These are phyloP conservation scores for Carnegiea gigantea DNA, from an alignment of 179 eudicot species.

Conservation along the genomic window DNA sequence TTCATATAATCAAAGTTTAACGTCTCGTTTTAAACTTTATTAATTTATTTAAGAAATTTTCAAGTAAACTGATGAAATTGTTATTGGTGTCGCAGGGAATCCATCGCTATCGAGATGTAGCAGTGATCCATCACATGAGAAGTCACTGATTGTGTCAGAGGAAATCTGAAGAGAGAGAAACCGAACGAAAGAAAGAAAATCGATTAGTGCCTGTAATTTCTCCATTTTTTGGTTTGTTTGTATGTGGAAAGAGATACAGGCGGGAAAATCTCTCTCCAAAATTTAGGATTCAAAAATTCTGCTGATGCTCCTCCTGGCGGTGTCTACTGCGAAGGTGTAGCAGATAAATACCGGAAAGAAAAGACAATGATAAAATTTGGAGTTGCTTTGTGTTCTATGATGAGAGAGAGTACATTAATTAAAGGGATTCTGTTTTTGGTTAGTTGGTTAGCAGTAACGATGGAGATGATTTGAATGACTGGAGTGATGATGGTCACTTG, in stretches of 20 bases:
- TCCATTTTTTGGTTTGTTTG: slow-evolving; percentile 4
- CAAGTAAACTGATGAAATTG: not conserved
- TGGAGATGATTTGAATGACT: slow-evolving; percentile 6
- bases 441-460: slow-evolving; percentile 16
- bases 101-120: slow-evolving; percentile 15
- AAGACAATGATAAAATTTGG: not conserved
- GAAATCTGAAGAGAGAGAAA: slow-evolving; percentile 3
- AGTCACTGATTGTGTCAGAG: not conserved
- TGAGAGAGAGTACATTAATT: not conserved
- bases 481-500: slow-evolving; percentile 15
- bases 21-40: not conserved
- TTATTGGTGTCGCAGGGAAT: slow-evolving; percentile 3
- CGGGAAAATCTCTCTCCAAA: slow-evolving; percentile 10
- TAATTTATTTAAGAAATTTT: not conserved
- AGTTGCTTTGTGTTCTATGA: not conserved
- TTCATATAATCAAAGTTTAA: not conserved
- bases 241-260: not conserved
- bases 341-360: slow-evolving; percentile 4
- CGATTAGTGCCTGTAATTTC: not conserved
- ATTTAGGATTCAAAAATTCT: not conserved
- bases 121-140: slow-evolving; percentile 16
- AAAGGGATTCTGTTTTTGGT: not conserved
- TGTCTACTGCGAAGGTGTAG: slow-evolving; percentile 6
- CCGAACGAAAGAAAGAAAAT: not conserved
- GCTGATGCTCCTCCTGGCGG: not conserved